Percentiles rank a stretch among this genome's conserved stretches.
phyloP scores from a whole-genome alignment of 768 basidiomycete genomes.

The Russula lepida region DNA sequence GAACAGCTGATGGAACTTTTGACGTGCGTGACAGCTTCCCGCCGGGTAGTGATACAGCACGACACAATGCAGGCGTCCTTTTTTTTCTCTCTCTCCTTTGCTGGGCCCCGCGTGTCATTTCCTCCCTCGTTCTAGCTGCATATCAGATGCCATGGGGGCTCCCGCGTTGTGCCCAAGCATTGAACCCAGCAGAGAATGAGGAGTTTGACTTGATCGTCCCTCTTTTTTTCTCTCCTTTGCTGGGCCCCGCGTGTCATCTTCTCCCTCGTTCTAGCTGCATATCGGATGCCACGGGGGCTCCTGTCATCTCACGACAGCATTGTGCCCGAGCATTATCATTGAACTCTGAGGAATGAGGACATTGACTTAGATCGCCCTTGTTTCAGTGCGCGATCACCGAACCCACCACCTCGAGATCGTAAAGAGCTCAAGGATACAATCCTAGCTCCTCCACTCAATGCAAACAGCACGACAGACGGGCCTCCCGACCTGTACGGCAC shows the following conservation, averaged over 20 bases:
- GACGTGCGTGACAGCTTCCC: slow-evolving; percentile 43
- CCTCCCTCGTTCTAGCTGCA: too few species aligned
- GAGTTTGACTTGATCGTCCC: too few species aligned
- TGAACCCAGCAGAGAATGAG: too few species aligned
- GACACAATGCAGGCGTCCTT: too few species aligned
- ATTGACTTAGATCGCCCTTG: neutral
- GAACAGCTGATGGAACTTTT: slow-evolving; percentile 57
- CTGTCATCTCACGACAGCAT: too few species aligned
- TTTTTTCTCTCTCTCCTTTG: neutral
- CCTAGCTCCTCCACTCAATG: slow-evolving; percentile 45
- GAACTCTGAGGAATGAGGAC: neutral
- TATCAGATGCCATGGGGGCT: too few species aligned
- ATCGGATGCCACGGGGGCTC: too few species aligned
- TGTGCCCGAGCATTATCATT: neutral
- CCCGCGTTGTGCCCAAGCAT: too few species aligned
- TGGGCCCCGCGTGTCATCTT: too few species aligned
- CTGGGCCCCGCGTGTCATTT: too few species aligned
- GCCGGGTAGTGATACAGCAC: neutral
- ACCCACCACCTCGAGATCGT: slow-evolving; percentile 36
- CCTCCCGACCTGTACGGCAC: slow-evolving; percentile 47
- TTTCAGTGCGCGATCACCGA: neutral
- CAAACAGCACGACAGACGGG: slow-evolving; percentile 13
- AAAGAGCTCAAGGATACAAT: slow-evolving; percentile 55
- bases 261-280: too few species aligned
- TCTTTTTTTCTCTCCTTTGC: too few species aligned